Evolutionary conservation across 495 filamentous ascomycete genomes (phyloP), one percentile per base, ranked within the genome.

Genomic region (Jackrogersella minutella): DNA sequence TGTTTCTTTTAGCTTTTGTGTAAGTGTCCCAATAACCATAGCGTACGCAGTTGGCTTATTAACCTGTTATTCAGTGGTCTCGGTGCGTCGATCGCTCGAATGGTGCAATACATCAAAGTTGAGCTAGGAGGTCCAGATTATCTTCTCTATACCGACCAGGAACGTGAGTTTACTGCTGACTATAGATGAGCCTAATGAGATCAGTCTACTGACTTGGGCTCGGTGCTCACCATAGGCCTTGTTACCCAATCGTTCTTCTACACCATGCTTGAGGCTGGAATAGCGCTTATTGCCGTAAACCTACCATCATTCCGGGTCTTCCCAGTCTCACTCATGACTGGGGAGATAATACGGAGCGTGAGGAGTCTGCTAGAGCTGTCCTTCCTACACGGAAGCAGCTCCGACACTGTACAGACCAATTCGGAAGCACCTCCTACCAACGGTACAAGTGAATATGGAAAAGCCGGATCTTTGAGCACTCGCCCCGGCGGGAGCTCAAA

Each of bases 241-340:
- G 36, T 61, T 21, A 64, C 61, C 26, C n/a, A n/a, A 33, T 51
- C 17, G 50, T 43, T 70, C 61, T 69, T 64, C 39, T 61, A 60
- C 31, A 54, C 55, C 24, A 69, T 61, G 37, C 44, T 69, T 1
- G 61, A 69, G 24, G 14, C 24, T 3, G 66, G 66, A 16, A 26
- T 69, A 11, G 39, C 47, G 8, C 40, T 58, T 10, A 46, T 69
- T 24, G 66, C 66, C 7, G 55, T 69, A 9, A 69, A 69, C 31
- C 60, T 69, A 5, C 66, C 66, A 21, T 64, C 66, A 10, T 16
- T 69, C 7, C 21, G 55, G 54, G 13, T 64, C 34, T 47, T 69
- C 14, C 14, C 31, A 10, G 41, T 30, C 14, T 51, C 39, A n/a
- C 26, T 30, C 26, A 30, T 3, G 26, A 30, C 7, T 3, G 26